phyloP scores from a whole-genome alignment of 1,284 basidiomycete genomes.

The Cerrena zonata region DNA sequence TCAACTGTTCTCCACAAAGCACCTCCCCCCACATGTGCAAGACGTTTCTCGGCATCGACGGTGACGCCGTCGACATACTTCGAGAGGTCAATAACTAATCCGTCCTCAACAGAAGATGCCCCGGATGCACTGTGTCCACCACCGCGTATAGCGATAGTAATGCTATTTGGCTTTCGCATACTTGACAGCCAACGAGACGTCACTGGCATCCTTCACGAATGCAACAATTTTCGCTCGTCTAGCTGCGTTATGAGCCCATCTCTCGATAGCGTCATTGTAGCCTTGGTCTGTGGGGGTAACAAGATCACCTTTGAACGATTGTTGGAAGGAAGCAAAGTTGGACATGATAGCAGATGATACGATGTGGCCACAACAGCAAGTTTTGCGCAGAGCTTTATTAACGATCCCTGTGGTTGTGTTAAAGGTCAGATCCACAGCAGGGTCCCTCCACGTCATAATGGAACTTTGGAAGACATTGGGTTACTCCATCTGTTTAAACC shows the following conservation, averaged over 20 bases:
- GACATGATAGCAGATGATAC: no score
- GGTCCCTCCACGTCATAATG: no score
- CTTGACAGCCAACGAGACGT: slow-evolving; percentile 28
- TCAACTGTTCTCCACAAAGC: slow-evolving; percentile 33
- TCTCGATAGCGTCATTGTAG: slow-evolving; percentile 22
- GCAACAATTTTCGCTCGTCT: slow-evolving; percentile 28
- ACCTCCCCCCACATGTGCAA: slow-evolving; percentile 31
- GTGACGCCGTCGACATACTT: slow-evolving; percentile 26
- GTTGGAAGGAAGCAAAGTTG: slow-evolving; percentile 13
- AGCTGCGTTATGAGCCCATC: slow-evolving; percentile 26
- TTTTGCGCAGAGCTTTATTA: no score
- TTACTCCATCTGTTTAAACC: no score
- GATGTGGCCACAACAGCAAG: no score
- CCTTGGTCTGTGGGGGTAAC: slow-evolving; percentile 17
- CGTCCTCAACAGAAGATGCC: slow-evolving; percentile 29
- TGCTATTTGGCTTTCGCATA: slow-evolving; percentile 22
- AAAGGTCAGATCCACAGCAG: no score
- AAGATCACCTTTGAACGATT: slow-evolving; percentile 23
- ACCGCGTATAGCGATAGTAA: slow-evolving; percentile 30
- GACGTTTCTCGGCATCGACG: slow-evolving; percentile 25
- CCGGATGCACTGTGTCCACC: slow-evolving; percentile 35
- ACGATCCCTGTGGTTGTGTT: no score
- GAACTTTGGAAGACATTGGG: no score
- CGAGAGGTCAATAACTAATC: slow-evolving; percentile 35
- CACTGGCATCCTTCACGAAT: slow-evolving; percentile 25